phyloP scores from a whole-genome alignment of 352 stramenopile genomes.

The Phytopythium kandeliae region DNA sequence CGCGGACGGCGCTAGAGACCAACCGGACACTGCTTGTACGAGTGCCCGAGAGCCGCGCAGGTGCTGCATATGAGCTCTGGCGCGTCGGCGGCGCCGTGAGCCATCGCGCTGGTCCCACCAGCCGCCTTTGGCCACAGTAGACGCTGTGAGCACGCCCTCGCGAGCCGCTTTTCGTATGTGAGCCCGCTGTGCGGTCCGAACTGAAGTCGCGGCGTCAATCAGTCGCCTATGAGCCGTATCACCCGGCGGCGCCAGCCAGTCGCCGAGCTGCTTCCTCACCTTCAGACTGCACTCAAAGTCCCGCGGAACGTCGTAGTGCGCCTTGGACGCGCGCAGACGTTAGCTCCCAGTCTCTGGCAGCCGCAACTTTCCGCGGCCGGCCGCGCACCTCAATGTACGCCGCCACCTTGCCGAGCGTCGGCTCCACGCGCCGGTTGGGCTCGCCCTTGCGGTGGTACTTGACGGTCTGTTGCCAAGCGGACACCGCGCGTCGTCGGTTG shows the following conservation, averaged over 20 bases:
- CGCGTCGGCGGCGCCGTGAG: conserved; percentile 3
- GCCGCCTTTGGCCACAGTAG: conserved; percentile 26
- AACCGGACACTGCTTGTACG: conserved; percentile 43
- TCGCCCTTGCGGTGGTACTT: conserved; percentile 46
- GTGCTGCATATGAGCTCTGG: conserved; percentile 46
- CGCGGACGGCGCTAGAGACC: conserved; percentile 30
- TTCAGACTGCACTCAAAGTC: conserved; percentile 47
- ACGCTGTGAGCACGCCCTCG: conserved; percentile 51
- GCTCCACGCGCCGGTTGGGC: conserved; percentile 19
- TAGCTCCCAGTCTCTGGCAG: background rate
- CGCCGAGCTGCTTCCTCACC: conserved; percentile 13
- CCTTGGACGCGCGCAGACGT: conserved; percentile 17
- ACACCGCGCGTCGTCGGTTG: no score
- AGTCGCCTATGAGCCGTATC: no score
- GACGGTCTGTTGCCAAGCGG: conserved; percentile 19
- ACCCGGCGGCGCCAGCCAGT: no score
- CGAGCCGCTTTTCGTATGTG: conserved; percentile 47
- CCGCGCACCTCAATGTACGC: conserved; percentile 56
- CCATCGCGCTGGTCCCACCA: background rate
- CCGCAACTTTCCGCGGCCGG: no score
- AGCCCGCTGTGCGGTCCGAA: conserved; percentile 58
- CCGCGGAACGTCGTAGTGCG: conserved; percentile 33
- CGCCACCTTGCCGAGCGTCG: conserved; percentile 28
- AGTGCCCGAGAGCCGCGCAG: conserved; percentile 41
- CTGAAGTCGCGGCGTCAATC: conserved; percentile 12